Percentiles rank a stretch among this genome's conserved stretches.
Evolutionary conservation across 2,329 filamentous ascomycete genomes (phyloP).

Genomic region (Aspergillus vadensis): DNA sequence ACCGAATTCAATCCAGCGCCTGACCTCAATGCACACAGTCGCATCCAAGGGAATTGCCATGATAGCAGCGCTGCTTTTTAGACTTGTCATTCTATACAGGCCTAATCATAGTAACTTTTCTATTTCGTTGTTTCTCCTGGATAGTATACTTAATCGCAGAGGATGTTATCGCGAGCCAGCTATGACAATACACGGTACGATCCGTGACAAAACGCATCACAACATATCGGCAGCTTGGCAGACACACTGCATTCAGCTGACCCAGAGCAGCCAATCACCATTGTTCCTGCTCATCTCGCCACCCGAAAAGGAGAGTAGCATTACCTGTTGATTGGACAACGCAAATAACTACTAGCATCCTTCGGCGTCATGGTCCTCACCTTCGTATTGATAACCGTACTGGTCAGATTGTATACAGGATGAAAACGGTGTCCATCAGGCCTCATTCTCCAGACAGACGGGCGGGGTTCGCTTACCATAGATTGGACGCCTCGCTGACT

Average conservation of each 20-base stretch:
- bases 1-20: not conserved
- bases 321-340: constrained; percentile 13
- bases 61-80: too few relatives aligned
- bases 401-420: not conserved
- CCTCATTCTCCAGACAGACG: not conserved
- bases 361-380: not conserved
- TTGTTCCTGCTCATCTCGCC: not conserved
- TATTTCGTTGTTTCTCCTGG: too few relatives aligned
- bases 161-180: not conserved
- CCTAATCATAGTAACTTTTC: too few relatives aligned
- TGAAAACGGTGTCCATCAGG: not conserved
- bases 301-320: not conserved
- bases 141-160: not conserved
- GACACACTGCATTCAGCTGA: constrained; percentile 19
- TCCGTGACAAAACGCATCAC: not conserved
- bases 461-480: not conserved
- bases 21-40: not conserved
- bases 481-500: not conserved
- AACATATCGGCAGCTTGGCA: constrained; percentile 12
- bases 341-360: constrained; percentile 10
- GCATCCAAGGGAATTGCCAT: too few relatives aligned
- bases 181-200: not conserved
- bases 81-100: too few relatives aligned
- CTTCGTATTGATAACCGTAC: not conserved
- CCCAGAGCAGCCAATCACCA: constrained; percentile 12